phyloP scores from a whole-genome alignment of 2,329 filamentous ascomycete genomes.

The Cladosporium sp. region DNA sequence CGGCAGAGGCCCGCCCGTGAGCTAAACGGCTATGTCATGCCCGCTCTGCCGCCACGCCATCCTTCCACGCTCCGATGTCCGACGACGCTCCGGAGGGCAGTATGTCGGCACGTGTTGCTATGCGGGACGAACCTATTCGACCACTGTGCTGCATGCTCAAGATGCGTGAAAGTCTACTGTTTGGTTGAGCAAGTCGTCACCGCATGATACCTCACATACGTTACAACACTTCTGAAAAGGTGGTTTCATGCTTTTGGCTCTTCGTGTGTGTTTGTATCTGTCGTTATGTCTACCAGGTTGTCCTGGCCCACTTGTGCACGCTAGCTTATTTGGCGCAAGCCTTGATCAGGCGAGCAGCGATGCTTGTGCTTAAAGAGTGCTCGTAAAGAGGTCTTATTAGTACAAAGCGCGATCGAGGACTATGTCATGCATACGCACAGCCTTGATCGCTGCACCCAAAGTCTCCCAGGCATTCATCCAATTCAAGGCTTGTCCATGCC shows the following conservation, averaged over 20 bases:
- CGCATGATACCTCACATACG: no score
- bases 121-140: no score
- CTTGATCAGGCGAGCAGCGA: background rate
- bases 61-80: background rate
- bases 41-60: background rate
- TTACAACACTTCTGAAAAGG: background rate
- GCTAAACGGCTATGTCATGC: slow-evolving; percentile 5
- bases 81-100: background rate
- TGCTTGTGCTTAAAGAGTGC: background rate
- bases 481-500: slow-evolving; percentile 43
- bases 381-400: background rate
- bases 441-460: background rate
- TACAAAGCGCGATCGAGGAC: background rate
- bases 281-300: background rate
- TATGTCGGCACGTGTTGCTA: background rate
- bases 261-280: slow-evolving; percentile 1
- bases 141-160: no score
- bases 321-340: background rate
- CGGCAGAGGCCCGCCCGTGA: background rate
- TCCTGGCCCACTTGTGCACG: background rate
- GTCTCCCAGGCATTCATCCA: background rate
- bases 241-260: background rate
- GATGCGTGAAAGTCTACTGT: no score
- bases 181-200: no score
- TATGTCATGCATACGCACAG: background rate